phyloP scores from a whole-genome alignment of 768 basidiomycete species.

The Tulasnella sp. region DNA sequence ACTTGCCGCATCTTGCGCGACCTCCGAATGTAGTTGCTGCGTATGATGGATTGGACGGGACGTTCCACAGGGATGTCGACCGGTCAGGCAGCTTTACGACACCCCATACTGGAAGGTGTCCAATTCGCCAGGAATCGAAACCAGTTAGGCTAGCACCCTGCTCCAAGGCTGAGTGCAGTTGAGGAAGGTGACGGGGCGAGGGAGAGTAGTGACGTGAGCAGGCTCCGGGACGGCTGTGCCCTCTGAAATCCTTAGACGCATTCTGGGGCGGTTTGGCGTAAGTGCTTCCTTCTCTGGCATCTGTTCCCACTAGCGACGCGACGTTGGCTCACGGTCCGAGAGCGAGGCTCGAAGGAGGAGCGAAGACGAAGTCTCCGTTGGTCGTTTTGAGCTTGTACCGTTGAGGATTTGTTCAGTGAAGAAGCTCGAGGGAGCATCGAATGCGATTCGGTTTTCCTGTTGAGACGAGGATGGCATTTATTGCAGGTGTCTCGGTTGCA shows the following conservation, averaged over 20 bases:
- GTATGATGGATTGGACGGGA: background rate
- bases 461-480: background rate
- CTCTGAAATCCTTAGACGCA: background rate
- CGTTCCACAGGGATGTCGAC: background rate
- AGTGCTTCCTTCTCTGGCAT: background rate
- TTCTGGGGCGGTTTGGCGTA: background rate
- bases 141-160: background rate
- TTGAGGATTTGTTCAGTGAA: background rate
- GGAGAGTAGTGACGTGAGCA: background rate
- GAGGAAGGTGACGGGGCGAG: background rate
- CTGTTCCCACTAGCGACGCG: background rate
- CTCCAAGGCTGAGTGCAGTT: background rate
- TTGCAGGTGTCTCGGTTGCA: background rate
- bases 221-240: background rate
- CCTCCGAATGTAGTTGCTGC: background rate
- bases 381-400: background rate
- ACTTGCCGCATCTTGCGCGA: background rate
- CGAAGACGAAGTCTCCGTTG: background rate
- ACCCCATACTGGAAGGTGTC: background rate
- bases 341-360: background rate
- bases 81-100: background rate
- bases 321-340: background rate
- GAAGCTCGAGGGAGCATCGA: background rate
- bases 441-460: background rate
- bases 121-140: background rate